A percentile compares a stretch with the other conserved stretches of the same genome.
These are phyloP conservation scores for Corrigiola litoralis DNA, from an alignment of 179 eudicot genomes.

Conservation along the genomic window DNA sequence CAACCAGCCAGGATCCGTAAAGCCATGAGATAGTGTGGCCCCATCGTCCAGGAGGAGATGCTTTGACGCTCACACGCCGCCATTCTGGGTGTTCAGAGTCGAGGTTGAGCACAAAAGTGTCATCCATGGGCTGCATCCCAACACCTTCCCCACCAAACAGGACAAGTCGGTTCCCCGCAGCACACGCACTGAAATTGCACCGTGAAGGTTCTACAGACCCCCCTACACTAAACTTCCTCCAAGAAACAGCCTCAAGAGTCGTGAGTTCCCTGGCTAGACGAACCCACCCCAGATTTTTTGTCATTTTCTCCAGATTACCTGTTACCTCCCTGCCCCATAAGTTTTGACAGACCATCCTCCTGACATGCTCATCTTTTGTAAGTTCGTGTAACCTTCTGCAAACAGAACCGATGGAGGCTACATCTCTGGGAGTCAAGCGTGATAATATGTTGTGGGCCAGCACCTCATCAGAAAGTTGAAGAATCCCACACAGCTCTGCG, in stretches of 20 bases:
- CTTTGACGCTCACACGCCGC: slow-evolving; percentile 57
- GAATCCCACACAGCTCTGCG: slow-evolving; percentile 52
- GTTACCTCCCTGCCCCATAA: slow-evolving; percentile 89
- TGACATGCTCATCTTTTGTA: slow-evolving; percentile 68
- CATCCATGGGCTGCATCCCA: slow-evolving; percentile 90
- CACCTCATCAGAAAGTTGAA: slow-evolving; percentile 84
- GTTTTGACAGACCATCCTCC: slow-evolving; percentile 89
- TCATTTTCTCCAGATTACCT: slow-evolving; percentile 56
- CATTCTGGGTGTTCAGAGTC: slow-evolving; percentile 71
- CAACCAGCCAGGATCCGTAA: slow-evolving; percentile 65
- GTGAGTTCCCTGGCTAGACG: slow-evolving; percentile 83
- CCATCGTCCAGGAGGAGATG: slow-evolving; percentile 92
- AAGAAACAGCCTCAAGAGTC: slow-evolving; percentile 76
- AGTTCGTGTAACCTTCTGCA: slow-evolving; percentile 57
- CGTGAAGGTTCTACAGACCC: slow-evolving; percentile 85
- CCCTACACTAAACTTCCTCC: slow-evolving; percentile 76
- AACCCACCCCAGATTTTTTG: slow-evolving; percentile 77
- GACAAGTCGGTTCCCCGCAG: slow-evolving; percentile 75
- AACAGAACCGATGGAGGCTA: slow-evolving; percentile 81
- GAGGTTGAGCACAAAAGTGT: slow-evolving; percentile 77
- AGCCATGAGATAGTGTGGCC: slow-evolving; percentile 84
- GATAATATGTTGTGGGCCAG: slow-evolving; percentile 76
- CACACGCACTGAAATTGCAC: slow-evolving; percentile 87
- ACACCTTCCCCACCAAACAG: slow-evolving; percentile 90
- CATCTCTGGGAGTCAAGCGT: slow-evolving; percentile 79